Percentiles rank a stretch among this genome's conserved stretches.
phyloP scores from a whole-genome alignment of 2,329 filamentous ascomycete genomes.

The Graphilbum fragrans region DNA sequence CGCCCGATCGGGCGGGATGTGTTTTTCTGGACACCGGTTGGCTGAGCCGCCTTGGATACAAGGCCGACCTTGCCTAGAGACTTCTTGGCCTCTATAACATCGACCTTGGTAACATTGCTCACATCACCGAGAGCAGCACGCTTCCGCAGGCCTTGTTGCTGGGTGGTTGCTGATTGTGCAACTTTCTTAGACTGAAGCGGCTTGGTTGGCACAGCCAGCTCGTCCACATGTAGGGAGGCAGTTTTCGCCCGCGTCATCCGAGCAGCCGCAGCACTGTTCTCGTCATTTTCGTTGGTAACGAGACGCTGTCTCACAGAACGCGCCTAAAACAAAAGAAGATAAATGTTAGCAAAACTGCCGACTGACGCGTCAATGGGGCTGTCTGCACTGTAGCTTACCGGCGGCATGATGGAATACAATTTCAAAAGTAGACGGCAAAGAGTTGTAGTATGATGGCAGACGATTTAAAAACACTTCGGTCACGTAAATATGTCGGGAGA shows the following conservation, averaged over 20 bases:
- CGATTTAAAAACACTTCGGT: too few relatives aligned
- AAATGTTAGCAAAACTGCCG: too few relatives aligned
- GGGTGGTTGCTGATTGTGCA: constrained; percentile 33
- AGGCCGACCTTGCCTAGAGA: constrained; percentile 51
- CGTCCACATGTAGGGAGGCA: constrained; percentile 56
- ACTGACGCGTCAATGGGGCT: too few relatives aligned
- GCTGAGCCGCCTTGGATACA: constrained; percentile 69
- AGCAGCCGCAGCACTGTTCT: constrained; percentile 64
- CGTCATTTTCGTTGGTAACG: constrained; percentile 87
- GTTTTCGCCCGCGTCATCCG: constrained; percentile 90
- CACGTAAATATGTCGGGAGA: too few relatives aligned
- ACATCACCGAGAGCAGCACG: constrained; percentile 84
- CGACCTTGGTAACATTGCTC: constrained; percentile 83
- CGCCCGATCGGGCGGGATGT: constrained; percentile 46
- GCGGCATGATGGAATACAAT: too few relatives aligned
- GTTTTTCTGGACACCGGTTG: constrained; percentile 80
- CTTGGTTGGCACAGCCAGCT: constrained; percentile 43
- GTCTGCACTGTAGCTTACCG: too few relatives aligned
- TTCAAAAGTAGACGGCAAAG: too few relatives aligned
- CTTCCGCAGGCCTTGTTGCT: constrained; percentile 39
- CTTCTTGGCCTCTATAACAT: constrained; percentile 66
- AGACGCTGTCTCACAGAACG: constrained; percentile 62
- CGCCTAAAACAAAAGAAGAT: constrained; percentile 19
- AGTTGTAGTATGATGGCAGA: too few relatives aligned
- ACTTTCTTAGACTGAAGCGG: constrained; percentile 60